Conservation (phyloP, 371 early-diverging fungal species). For the Apophysomyces ossiformis region DNA sequence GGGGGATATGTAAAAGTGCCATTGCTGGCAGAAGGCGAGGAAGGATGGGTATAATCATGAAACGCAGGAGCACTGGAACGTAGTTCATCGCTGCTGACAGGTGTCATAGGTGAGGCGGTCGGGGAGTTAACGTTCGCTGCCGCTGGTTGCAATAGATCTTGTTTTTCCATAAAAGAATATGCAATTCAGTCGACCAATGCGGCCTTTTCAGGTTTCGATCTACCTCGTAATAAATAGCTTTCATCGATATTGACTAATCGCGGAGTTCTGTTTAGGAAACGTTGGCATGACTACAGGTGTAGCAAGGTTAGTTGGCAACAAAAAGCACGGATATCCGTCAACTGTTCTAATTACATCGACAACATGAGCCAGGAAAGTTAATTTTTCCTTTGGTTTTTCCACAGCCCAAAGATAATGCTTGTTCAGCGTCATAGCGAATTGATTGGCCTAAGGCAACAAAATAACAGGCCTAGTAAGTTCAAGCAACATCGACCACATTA, state of each 20-base stretch:
- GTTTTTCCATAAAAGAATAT: neutral
- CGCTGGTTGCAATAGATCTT: neutral
- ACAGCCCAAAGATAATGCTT: constrained; percentile 59
- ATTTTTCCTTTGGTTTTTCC: constrained; percentile 49
- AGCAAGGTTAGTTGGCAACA: neutral
- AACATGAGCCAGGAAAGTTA: constrained; percentile 50
- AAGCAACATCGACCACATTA: too few species aligned
- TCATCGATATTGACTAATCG: constrained; percentile 53
- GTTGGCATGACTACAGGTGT: constrained; percentile 38
- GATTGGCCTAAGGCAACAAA: constrained; percentile 36
- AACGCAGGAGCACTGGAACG: neutral
- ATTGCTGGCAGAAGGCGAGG: constrained; percentile 25
- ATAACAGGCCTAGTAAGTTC: neutral
- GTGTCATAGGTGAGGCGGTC: neutral
- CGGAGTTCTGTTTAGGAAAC: constrained; percentile 43
- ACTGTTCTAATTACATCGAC: constrained; percentile 40
- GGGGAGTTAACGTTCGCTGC: neutral
- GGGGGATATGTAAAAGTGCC: neutral
- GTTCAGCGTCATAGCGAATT: constrained; percentile 52
- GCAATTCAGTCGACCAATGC: constrained; percentile 14
- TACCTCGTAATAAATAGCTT: constrained; percentile 46
- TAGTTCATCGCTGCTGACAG: neutral
- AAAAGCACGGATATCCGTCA: neutral
- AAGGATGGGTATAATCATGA: constrained; percentile 7
- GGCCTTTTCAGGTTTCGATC: constrained; percentile 11